Conservation (phyloP, 2,329 filamentous ascomycete genomes). For the Paradendryphiella salina region DNA sequence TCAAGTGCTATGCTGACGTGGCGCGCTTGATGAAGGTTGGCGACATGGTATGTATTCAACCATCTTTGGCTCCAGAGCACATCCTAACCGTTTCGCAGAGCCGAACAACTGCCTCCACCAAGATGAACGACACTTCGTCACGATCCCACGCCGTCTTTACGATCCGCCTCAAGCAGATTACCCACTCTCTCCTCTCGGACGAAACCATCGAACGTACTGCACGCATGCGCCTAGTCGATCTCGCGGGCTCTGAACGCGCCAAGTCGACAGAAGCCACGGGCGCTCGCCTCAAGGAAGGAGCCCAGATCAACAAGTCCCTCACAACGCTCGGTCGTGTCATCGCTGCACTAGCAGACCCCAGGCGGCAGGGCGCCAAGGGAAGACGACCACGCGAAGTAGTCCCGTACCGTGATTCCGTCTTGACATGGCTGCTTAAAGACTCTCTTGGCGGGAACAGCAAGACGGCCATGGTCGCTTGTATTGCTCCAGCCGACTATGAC, state of each 20-base stretch:
- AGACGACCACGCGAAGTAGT: conserved; percentile 66
- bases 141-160: conserved; percentile 98
- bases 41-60: conserved; percentile 58
- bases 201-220: conserved; percentile 95
- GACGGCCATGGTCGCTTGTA: conserved; percentile 98
- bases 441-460: conserved; percentile 95
- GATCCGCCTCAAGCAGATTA: conserved; percentile 96
- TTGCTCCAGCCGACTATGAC: conserved; percentile 93
- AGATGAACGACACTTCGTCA: conserved; percentile 99
- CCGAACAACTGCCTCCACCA: conserved; percentile 88
- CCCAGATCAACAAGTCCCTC: conserved; percentile 98
- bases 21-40: conserved; percentile 88
- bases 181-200: conserved; percentile 95
- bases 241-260: conserved; percentile 91
- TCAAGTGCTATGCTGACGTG: conserved; percentile 84
- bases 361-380: conserved; percentile 51
- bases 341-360: conserved; percentile 77
- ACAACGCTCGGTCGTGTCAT: conserved; percentile 96
- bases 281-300: conserved; percentile 85
- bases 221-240: conserved; percentile 89
- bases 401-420: conserved; percentile 86
- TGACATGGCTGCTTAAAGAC: conserved; percentile 90
- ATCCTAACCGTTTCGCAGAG: conserved; percentile 51
- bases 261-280: conserved; percentile 96
- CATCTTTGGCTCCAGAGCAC: not conserved